Evolutionary conservation across 306 rosid species (phyloP).

Genomic region (Urtica urens): DNA sequence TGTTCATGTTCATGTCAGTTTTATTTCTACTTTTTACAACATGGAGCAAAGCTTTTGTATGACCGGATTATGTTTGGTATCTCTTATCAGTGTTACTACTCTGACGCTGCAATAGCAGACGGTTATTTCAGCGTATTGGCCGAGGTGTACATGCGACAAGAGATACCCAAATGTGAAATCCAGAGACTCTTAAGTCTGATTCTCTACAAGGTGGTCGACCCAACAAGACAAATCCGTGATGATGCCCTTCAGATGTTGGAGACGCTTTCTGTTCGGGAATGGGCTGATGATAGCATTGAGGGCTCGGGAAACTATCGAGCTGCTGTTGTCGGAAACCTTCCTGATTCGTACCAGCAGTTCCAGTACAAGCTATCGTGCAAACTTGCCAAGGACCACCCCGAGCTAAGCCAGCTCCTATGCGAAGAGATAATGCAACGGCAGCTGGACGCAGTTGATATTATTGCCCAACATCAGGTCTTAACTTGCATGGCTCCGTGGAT

Average conservation of each 20-base stretch:
- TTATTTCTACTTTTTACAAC: too few relatives aligned
- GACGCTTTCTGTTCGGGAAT: conserved; percentile 93
- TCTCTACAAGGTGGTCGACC: conserved; percentile 99
- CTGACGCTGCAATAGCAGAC: conserved; percentile 95
- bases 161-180: conserved; percentile 95
- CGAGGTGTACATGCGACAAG: conserved; percentile 99
- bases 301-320: conserved; percentile 95
- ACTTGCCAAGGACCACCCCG: conserved; percentile 99
- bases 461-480: conserved; percentile 99
- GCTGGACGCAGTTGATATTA: conserved; percentile 98
- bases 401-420: conserved; percentile 92
- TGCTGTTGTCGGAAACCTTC: conserved; percentile 99
- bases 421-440: conserved; percentile 99
- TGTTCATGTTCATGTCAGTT: neutral
- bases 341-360: conserved; percentile 98
- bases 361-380: conserved; percentile 98
- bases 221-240: conserved; percentile 96
- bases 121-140: conserved; percentile 99
- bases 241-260: conserved; percentile 99
- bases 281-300: conserved; percentile 98
- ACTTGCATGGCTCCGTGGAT: conserved; percentile 99
- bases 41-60: too few relatives aligned
- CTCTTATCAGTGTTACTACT: conserved; percentile 77
- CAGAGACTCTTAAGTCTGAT: conserved; percentile 93
- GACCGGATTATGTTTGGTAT: conserved; percentile 14